These are phyloP conservation scores for Yarrowia galli DNA, from an alignment of 1,139 yeast genomes.

Conservation along the genomic window DNA sequence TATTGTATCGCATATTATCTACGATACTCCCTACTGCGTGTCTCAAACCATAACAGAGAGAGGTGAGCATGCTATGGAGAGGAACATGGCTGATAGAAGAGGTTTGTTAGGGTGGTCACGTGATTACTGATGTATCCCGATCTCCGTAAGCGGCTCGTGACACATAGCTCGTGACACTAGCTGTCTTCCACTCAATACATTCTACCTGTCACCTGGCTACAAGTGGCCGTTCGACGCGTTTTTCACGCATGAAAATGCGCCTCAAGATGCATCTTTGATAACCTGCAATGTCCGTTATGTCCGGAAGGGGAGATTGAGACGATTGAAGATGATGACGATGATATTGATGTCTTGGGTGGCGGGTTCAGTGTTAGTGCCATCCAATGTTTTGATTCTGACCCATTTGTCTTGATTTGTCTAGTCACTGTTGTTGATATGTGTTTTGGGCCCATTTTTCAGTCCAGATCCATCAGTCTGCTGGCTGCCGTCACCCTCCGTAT, in stretches of 20 bases:
- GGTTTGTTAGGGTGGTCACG: background rate
- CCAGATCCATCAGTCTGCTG: background rate
- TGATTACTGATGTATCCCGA: too few relatives aligned
- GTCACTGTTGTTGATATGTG: background rate
- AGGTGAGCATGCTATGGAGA: background rate
- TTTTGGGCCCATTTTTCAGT: background rate
- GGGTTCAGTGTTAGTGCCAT: background rate
- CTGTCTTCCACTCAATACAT: background rate
- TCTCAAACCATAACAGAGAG: background rate
- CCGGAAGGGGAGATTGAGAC: background rate
- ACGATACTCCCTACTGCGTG: conserved; percentile 13
- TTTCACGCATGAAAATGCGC: conserved; percentile 25
- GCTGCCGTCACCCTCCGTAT: background rate
- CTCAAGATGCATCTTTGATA: background rate
- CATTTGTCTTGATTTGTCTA: background rate
- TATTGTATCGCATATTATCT: background rate
- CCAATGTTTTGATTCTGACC: background rate
- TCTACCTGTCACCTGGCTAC: background rate
- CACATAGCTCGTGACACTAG: too few relatives aligned
- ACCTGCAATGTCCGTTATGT: conserved; percentile 20
- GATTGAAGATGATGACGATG: background rate
- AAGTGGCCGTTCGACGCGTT: conserved; percentile 22
- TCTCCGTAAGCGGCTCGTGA: too few relatives aligned
- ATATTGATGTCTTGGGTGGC: background rate
- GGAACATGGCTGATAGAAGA: background rate